These are phyloP conservation scores for Apiosordaria backusii DNA, from an alignment of 495 filamentous ascomycete species.

Conservation along the genomic window DNA sequence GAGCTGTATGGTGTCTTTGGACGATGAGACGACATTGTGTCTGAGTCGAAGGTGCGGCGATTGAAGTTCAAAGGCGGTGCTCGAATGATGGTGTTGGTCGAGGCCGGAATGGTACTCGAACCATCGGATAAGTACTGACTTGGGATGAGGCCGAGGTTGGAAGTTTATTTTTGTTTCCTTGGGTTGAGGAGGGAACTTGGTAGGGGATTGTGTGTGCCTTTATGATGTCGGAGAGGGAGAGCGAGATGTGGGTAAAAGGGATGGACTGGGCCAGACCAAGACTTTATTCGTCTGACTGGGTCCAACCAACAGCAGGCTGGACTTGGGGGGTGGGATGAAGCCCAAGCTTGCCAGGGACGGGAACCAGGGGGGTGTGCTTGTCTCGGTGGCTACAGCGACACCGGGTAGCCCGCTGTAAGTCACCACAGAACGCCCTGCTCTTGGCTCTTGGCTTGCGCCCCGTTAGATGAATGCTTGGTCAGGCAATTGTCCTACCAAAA, in stretches of 20 bases:
- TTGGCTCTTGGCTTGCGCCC: neutral
- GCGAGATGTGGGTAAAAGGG: slow-evolving; percentile 3
- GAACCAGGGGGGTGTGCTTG: neutral
- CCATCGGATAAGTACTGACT: slow-evolving; percentile 8
- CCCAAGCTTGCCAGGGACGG: slow-evolving; percentile 11
- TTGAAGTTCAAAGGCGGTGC: neutral
- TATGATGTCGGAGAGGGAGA: neutral
- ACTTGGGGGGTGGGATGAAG: slow-evolving; percentile 12
- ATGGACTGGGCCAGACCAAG: slow-evolving; percentile 28
- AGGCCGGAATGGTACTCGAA: slow-evolving; percentile 8
- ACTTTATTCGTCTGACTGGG: slow-evolving; percentile 12
- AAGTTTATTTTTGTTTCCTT: slow-evolving; percentile 4
- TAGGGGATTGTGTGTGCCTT: slow-evolving; percentile 3
- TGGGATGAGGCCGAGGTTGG: neutral
- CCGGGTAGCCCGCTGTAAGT: neutral
- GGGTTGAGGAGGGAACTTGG: slow-evolving; percentile 2
- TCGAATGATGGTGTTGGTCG: slow-evolving; percentile 3
- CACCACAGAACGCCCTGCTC: neutral
- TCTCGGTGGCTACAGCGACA: neutral
- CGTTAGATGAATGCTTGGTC: neutral
- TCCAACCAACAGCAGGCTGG: slow-evolving; percentile 14
- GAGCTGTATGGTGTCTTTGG: slow-evolving; percentile 39
- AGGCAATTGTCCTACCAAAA: neutral
- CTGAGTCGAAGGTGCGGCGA: neutral
- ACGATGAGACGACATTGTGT: slow-evolving; percentile 36